A percentile compares a stretch with the other conserved stretches of the same genome.
These are phyloP conservation scores for Trametes versicolor DNA, from an alignment of 1,284 basidiomycete genomes.

Conservation along the genomic window DNA sequence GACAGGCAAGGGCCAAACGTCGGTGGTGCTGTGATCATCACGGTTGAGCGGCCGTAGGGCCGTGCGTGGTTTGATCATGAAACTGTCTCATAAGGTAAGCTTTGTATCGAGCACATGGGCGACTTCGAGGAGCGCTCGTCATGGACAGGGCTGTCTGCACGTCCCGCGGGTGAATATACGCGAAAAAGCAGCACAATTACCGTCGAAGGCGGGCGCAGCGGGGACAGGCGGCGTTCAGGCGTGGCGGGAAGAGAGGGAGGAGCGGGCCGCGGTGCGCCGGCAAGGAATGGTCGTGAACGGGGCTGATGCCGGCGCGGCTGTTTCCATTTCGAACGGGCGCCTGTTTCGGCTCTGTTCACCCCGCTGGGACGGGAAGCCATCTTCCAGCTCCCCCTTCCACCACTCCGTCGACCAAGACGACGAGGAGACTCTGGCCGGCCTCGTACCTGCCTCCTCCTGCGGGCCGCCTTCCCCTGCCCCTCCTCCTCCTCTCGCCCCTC, in stretches of 20 bases:
- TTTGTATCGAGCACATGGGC: not conserved
- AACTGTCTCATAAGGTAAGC: not conserved
- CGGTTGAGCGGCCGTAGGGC: conserved; percentile 2
- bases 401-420: conserved; percentile 35
- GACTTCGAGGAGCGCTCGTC: not conserved
- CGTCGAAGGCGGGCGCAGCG: not conserved
- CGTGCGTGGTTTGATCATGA: conserved; percentile 9
- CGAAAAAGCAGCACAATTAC: no score
- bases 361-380: not conserved
- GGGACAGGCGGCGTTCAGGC: not conserved
- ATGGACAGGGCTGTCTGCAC: not conserved
- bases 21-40: conserved; percentile 13
- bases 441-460: conserved; percentile 20
- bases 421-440: conserved; percentile 27
- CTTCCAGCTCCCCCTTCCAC: conserved; percentile 15
- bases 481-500: conserved; percentile 10
- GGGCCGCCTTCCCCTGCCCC: conserved; percentile 24
- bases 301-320: conserved; percentile 23
- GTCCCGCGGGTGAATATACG: no score
- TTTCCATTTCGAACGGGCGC: conserved; percentile 21
- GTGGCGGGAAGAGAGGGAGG: conserved; percentile 6
- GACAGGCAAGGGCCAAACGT: conserved; percentile 4
- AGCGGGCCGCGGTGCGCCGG: conserved; percentile 10
- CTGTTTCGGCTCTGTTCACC: not conserved
- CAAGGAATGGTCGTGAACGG: conserved; percentile 16